Percentiles rank a stretch among this genome's conserved stretches.
Conservation (phyloP, 2,329 filamentous ascomycete species). For the Juglanconis oblonga region DNA sequence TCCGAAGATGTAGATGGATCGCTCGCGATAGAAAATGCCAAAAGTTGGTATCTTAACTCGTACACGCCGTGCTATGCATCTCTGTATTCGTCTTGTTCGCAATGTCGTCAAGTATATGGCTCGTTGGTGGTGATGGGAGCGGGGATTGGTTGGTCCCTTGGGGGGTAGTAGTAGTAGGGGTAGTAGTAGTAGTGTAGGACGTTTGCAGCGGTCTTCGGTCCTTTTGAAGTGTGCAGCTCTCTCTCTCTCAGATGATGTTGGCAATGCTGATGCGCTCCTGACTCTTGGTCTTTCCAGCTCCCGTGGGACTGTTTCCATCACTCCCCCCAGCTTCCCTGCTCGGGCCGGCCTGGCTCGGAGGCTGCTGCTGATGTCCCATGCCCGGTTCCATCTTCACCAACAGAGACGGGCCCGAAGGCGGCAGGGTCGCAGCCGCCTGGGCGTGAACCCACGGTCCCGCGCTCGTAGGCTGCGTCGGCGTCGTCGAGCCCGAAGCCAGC, state of each 20-base stretch:
- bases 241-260: slow-evolving; percentile 38
- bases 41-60: slow-evolving; percentile 11
- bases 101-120: neutral
- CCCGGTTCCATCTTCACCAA: slow-evolving; percentile 32
- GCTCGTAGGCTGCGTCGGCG: slow-evolving; percentile 14
- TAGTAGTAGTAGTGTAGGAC: no score
- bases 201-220: no score
- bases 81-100: neutral
- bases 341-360: slow-evolving; percentile 11
- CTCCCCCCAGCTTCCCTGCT: slow-evolving; percentile 16
- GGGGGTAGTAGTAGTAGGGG: no score
- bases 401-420: slow-evolving; percentile 8
- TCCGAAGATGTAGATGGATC: neutral
- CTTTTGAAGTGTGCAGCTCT: no score
- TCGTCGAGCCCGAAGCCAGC: slow-evolving; percentile 39
- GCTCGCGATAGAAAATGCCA: neutral
- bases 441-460: slow-evolving; percentile 12
- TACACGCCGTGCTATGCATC: slow-evolving; percentile 12
- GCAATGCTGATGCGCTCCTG: slow-evolving; percentile 45
- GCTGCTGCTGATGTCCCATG: neutral
- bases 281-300: slow-evolving; percentile 32
- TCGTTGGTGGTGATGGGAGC: neutral
- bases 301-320: slow-evolving; percentile 31
- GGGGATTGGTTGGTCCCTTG: neutral
- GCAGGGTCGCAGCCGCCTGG: slow-evolving; percentile 10